Evolutionary conservation across 2,329 filamentous ascomycete species (phyloP).

Genomic region (Epichloe gansuensis): DNA sequence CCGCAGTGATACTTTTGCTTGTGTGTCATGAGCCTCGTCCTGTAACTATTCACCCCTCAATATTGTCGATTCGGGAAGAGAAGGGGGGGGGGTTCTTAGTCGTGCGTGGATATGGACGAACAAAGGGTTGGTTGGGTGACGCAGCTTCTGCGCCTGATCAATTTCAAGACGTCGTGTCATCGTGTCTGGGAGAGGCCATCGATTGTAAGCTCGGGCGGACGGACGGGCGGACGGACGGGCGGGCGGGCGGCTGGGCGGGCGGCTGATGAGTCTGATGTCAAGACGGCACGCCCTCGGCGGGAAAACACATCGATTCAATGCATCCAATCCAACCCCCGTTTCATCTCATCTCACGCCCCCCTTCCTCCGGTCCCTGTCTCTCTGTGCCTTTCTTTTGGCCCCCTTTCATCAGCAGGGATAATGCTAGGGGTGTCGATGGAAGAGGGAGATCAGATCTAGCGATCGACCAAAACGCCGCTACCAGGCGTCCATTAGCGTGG

Average conservation of each 20-base stretch:
- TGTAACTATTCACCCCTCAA: too few relatives aligned
- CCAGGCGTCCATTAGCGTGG: too few relatives aligned
- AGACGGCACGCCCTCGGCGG: neutral
- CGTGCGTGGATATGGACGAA: neutral
- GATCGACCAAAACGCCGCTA: constrained; percentile 4
- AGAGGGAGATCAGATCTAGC: constrained; percentile 10
- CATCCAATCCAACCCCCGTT: neutral
- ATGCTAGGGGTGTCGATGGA: neutral
- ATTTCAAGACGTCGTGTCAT: neutral
- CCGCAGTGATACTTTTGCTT: too few relatives aligned
- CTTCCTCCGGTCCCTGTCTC: neutral
- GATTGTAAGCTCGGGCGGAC: neutral
- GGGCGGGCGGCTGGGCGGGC: too few relatives aligned
- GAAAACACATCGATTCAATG: neutral
- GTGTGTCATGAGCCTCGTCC: too few relatives aligned
- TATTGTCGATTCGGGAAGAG: too few relatives aligned
- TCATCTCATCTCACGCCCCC: neutral
- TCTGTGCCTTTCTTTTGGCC: neutral
- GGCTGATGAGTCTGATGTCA: neutral
- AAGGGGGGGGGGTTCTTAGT: too few relatives aligned
- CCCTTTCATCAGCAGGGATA: constrained; percentile 1
- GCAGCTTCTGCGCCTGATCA: neutral
- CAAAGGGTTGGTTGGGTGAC: neutral
- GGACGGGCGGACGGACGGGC: too few relatives aligned
- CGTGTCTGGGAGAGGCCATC: neutral